Conservation (phyloP, 2,329 filamentous ascomycete species). For the Claviceps pazoutovae region DNA sequence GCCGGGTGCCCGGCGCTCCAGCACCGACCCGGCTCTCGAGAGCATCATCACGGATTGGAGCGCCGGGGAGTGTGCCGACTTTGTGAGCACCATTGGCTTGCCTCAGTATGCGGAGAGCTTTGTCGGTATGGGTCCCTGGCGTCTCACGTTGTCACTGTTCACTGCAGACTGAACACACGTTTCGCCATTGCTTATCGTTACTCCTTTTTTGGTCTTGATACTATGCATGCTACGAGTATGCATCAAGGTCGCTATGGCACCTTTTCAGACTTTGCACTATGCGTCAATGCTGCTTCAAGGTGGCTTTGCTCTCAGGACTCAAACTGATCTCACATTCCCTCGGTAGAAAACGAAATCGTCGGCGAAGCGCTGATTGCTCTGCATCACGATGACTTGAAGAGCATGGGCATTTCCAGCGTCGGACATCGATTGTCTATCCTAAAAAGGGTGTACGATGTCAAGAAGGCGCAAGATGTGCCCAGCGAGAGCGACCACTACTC, state of each 20-base stretch:
- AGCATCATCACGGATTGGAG: constrained; percentile 70
- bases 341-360: constrained; percentile 77
- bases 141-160: constrained; percentile 9
- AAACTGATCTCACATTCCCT: constrained; percentile 8
- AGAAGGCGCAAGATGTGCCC: constrained; percentile 82
- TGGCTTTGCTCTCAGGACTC: not conserved
- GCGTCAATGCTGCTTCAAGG: too few species aligned
- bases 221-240: too few species aligned
- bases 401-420: constrained; percentile 85
- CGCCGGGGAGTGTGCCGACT: constrained; percentile 80
- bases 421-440: constrained; percentile 90
- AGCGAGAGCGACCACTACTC: constrained; percentile 90
- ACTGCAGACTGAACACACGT: not conserved
- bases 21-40: constrained; percentile 53
- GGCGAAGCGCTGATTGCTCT: constrained; percentile 82
- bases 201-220: too few species aligned
- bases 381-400: constrained; percentile 84
- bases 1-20: constrained; percentile 54
- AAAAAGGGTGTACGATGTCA: constrained; percentile 92
- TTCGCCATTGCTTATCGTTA: too few species aligned
- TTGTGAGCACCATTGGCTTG: constrained; percentile 65
- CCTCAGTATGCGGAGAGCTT: constrained; percentile 73
- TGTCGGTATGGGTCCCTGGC: constrained; percentile 45
- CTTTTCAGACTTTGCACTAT: too few species aligned
- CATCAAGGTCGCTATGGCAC: too few species aligned